Conservation (phyloP, 2,329 filamentous ascomycete species). For the Trichoderma aggressivum region DNA sequence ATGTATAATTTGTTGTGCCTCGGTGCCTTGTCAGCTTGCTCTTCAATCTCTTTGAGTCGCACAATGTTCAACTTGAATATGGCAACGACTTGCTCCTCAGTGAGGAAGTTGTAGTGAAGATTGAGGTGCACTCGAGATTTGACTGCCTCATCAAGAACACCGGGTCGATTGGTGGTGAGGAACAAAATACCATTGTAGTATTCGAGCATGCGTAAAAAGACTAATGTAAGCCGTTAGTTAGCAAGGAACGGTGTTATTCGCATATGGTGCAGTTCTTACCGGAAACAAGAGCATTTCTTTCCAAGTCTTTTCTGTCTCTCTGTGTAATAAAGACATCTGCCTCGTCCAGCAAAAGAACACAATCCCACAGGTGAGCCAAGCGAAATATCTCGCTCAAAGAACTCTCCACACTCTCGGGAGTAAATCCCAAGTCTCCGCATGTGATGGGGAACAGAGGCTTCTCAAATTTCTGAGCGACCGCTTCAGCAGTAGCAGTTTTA, state of each 20-base stretch:
- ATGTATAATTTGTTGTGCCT: neutral
- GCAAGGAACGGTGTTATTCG: neutral
- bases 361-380: constrained; percentile 27
- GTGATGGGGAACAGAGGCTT: constrained; percentile 30
- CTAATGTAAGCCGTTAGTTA: constrained; percentile 19
- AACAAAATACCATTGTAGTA: constrained; percentile 37
- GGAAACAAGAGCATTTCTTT: constrained; percentile 35
- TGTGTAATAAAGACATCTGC: constrained; percentile 30
- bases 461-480: constrained; percentile 23
- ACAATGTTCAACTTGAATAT: constrained; percentile 19
- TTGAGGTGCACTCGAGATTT: constrained; percentile 36
- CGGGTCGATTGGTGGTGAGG: constrained; percentile 35
- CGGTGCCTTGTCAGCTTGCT: constrained; percentile 11
- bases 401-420: constrained; percentile 36
- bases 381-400: constrained; percentile 25
- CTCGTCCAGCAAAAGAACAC: constrained; percentile 30
- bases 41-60: constrained; percentile 24
- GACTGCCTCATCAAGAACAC: constrained; percentile 36
- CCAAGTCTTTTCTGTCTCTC: constrained; percentile 23
- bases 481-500: constrained; percentile 31
- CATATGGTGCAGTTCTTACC: neutral
- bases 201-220: constrained; percentile 36
- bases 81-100: constrained; percentile 16
- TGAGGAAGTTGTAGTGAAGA: constrained; percentile 28
- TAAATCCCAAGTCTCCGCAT: constrained; percentile 27